Evolutionary conservation across 306 rosid genomes (phyloP).

Genomic region (Castanea mollissima): DNA sequence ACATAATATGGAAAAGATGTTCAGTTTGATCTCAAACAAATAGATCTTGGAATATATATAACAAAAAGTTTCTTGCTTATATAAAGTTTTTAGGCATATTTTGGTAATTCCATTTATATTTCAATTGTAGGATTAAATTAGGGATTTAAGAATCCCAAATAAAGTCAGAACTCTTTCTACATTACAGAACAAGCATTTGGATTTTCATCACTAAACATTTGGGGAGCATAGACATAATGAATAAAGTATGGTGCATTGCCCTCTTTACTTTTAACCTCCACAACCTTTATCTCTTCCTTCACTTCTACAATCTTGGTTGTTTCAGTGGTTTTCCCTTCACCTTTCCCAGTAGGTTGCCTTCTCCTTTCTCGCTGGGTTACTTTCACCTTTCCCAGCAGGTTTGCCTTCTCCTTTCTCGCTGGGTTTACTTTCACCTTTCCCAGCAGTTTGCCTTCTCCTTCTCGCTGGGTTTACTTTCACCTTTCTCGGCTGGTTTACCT

Average conservation of each 20-base stretch:
- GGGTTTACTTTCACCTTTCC: background rate
- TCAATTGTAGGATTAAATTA: background rate
- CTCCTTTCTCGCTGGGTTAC: background rate
- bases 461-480: background rate
- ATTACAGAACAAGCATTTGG: constrained; percentile 69
- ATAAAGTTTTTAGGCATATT: background rate
- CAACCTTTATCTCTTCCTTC: constrained; percentile 22
- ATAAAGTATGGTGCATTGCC: constrained; percentile 58
- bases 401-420: background rate
- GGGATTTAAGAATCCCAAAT: background rate
- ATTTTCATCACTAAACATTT: constrained; percentile 76
- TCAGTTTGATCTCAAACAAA: no score
- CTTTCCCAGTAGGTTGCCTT: constrained; percentile 16
- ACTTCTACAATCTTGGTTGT: constrained; percentile 23
- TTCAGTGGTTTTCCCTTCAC: constrained; percentile 19
- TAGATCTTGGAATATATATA: no score
- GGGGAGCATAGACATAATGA: constrained; percentile 79
- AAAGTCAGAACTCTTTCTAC: constrained; percentile 2
- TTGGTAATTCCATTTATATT: background rate
- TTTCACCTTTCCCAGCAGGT: no score
- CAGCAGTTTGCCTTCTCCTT: background rate
- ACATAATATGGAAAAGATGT: no score
- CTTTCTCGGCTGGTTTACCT: background rate
- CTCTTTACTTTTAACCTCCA: constrained; percentile 49
- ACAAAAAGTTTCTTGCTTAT: no score